Evolutionary conservation across 169 alveolate species (phyloP).

Genomic region (Theileria orientalis): DNA sequence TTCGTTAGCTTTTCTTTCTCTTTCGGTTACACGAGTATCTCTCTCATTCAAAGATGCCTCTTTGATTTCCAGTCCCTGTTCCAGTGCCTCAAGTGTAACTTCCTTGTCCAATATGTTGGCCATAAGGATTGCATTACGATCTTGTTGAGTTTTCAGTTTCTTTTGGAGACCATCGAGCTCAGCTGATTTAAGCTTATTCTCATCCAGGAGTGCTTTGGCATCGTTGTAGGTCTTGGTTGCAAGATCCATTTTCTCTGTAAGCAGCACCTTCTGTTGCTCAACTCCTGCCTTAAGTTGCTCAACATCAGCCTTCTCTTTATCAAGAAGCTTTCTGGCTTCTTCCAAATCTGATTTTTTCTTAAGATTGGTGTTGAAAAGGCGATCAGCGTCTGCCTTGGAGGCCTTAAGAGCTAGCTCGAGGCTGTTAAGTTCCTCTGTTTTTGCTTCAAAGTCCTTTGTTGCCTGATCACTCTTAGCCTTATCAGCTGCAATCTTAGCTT

Average conservation of each 20-base stretch:
- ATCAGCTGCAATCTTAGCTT: conserved; percentile 3
- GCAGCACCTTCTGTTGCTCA: conserved; percentile 18
- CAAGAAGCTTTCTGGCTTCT: conserved; percentile 30
- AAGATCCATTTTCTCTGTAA: conserved; percentile 19
- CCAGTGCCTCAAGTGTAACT: conserved; percentile 9
- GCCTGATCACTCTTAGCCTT: conserved; percentile 38
- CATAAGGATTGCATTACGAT: conserved; percentile 25
- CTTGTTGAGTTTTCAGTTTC: conserved; percentile 24
- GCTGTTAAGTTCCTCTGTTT: conserved; percentile 25
- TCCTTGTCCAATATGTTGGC: conserved; percentile 18
- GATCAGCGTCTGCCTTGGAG: conserved; percentile 11
- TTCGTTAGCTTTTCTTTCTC: background rate
- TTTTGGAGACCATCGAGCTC: background rate
- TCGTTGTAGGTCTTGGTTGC: conserved; percentile 47
- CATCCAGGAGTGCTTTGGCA: conserved; percentile 17
- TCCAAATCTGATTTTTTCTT: conserved; percentile 35
- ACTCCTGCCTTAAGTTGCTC: conserved; percentile 21
- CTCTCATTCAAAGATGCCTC: conserved; percentile 6
- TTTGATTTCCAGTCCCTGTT: conserved; percentile 5
- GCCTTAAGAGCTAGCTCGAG: conserved; percentile 39
- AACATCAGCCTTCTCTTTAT: conserved; percentile 32
- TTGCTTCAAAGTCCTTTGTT: conserved; percentile 9
- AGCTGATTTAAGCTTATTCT: background rate
- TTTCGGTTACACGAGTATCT: conserved; percentile 2
- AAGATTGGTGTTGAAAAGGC: conserved; percentile 35